Conservation (phyloP, 352 stramenopile genomes). For the Phytopythium litorale region DNA sequence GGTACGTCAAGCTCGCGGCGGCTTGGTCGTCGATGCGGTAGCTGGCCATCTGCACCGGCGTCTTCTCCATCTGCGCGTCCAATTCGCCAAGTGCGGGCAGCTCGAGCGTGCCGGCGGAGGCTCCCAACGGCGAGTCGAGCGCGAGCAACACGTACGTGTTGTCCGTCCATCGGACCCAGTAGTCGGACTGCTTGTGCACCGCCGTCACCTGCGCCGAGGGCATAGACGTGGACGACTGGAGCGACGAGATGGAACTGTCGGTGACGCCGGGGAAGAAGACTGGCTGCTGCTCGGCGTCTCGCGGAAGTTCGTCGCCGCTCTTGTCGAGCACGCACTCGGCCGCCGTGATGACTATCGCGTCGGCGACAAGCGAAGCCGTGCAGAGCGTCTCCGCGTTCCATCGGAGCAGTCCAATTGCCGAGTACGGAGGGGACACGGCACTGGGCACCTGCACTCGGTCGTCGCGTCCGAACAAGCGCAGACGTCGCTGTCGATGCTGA, state of each 20-base stretch:
- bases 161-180: slow-evolving; percentile 53
- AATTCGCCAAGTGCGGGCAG: slow-evolving; percentile 31
- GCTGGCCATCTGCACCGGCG: slow-evolving; percentile 50
- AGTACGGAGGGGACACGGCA: slow-evolving; percentile 41
- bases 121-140: slow-evolving; percentile 38
- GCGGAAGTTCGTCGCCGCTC: slow-evolving; percentile 30
- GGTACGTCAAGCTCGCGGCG: slow-evolving; percentile 25
- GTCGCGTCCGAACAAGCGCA: slow-evolving; percentile 48
- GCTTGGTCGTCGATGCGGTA: slow-evolving; percentile 22
- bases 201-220: slow-evolving; percentile 22
- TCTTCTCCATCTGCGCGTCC: slow-evolving; percentile 20
- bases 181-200: slow-evolving; percentile 63
- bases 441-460: slow-evolving; percentile 32
- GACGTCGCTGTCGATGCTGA: slow-evolving; percentile 9
- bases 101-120: slow-evolving; percentile 25
- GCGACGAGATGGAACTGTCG: neutral
- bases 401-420: slow-evolving; percentile 40
- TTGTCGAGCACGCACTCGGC: slow-evolving; percentile 51
- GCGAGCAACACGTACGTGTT: slow-evolving; percentile 68
- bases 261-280: neutral
- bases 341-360: slow-evolving; percentile 43
- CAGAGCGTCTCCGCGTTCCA: slow-evolving; percentile 45
- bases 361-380: slow-evolving; percentile 50
- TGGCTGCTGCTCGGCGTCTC: slow-evolving; percentile 8
- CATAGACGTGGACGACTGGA: neutral